Evolutionary conservation across 2,329 filamentous ascomycete genomes (phyloP).

Genomic region (Esteya vermicola): DNA sequence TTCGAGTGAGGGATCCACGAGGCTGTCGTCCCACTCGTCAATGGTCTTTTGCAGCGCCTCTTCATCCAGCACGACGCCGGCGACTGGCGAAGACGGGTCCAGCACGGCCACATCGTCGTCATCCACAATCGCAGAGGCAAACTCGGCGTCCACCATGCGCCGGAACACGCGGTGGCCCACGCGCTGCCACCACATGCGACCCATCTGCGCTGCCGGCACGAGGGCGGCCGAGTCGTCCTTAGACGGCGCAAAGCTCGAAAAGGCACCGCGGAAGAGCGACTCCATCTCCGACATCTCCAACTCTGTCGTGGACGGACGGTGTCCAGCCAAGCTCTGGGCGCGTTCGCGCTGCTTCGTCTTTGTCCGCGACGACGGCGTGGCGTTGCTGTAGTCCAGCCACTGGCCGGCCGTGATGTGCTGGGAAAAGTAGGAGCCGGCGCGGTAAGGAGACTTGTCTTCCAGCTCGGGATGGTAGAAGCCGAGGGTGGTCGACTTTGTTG

Average conservation of each 20-base stretch:
- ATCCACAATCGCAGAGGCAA: slow-evolving; percentile 20
- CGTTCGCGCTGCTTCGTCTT: slow-evolving; percentile 57
- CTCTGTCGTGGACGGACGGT: slow-evolving; percentile 40
- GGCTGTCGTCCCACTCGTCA: slow-evolving; percentile 41
- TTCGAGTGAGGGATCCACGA: slow-evolving; percentile 43
- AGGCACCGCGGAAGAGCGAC: slow-evolving; percentile 59
- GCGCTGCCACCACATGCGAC: slow-evolving; percentile 65
- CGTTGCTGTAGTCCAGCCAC: slow-evolving; percentile 57
- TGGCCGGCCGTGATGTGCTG: slow-evolving; percentile 51
- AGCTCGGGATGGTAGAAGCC: slow-evolving; percentile 22
- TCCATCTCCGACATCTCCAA: slow-evolving; percentile 55
- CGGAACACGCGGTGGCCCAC: slow-evolving; percentile 52
- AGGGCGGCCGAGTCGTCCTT: slow-evolving; percentile 61
- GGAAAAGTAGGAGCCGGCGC: slow-evolving; percentile 47
- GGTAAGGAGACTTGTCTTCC: slow-evolving; percentile 38
- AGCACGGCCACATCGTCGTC: slow-evolving; percentile 18
- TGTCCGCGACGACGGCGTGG: slow-evolving; percentile 37
- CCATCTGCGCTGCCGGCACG: slow-evolving; percentile 51
- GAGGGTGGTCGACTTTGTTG: slow-evolving; percentile 41
- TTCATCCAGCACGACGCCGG: slow-evolving; percentile 27
- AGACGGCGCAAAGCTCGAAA: slow-evolving; percentile 66
- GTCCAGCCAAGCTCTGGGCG: slow-evolving; percentile 50
- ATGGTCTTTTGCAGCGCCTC: slow-evolving; percentile 37
- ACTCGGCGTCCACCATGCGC: slow-evolving; percentile 42
- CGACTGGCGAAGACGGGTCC: too few relatives aligned